Percentiles rank a stretch among this genome's conserved stretches.
These are phyloP conservation scores for Pseudophaeomoniella oleicola DNA, from an alignment of 2,329 filamentous ascomycete genomes.

Conservation along the genomic window DNA sequence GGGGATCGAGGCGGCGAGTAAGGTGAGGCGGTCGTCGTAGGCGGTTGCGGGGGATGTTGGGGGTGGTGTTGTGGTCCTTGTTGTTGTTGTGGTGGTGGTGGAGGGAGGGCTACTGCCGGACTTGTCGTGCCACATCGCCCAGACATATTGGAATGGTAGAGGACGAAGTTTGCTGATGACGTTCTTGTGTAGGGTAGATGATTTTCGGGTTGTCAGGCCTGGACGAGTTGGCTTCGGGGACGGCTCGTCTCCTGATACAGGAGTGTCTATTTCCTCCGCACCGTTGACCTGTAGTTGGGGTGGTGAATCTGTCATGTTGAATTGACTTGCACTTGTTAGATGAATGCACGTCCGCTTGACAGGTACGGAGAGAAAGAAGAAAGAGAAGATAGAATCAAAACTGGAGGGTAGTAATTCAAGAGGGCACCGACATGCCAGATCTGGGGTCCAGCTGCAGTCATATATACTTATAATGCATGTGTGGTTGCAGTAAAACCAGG, in stretches of 20 bases:
- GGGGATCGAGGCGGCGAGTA: constrained; percentile 24
- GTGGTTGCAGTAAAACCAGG: no score
- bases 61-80: background rate
- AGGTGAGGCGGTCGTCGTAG: constrained; percentile 20
- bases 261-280: constrained; percentile 12
- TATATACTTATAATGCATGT: no score
- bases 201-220: constrained; percentile 15
- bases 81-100: constrained; percentile 4
- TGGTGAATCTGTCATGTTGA: background rate
- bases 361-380: no score
- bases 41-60: constrained; percentile 4
- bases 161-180: constrained; percentile 30
- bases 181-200: constrained; percentile 23
- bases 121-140: constrained; percentile 33
- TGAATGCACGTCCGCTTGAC: no score
- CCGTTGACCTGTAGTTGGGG: constrained; percentile 6
- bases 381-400: no score
- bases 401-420: no score
- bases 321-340: no score
- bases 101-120: constrained; percentile 12
- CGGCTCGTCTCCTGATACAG: constrained; percentile 7
- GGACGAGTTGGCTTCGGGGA: constrained; percentile 1
- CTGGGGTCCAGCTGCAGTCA: no score
- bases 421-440: no score
- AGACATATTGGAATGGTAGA: constrained; percentile 31